A percentile compares a stretch with the other conserved stretches of the same genome.
Evolutionary conservation across 1,284 basidiomycete species (phyloP).

Genomic region (Uromyces viciae-fabae): DNA sequence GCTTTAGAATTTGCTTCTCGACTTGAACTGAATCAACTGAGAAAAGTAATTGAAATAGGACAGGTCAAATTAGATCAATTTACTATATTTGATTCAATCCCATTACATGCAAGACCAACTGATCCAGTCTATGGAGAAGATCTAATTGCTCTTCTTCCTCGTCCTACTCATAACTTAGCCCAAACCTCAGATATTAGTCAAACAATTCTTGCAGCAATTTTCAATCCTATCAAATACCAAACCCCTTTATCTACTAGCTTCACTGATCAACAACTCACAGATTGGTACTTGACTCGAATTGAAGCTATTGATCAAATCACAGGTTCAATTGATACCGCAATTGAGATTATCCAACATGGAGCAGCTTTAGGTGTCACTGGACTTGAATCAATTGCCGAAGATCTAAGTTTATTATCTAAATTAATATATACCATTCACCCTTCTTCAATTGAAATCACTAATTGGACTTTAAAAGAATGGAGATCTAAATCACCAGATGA

Average conservation of each 20-base stretch:
- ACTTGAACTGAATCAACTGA: constrained; percentile 14
- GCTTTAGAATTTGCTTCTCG: constrained; percentile 38
- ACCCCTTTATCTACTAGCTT: constrained; percentile 33
- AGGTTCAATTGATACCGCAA: constrained; percentile 73
- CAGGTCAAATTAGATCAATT: neutral
- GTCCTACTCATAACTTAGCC: neutral
- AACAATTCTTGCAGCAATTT: neutral
- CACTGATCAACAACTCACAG: constrained; percentile 59
- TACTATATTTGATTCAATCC: constrained; percentile 26
- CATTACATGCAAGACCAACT: constrained; percentile 38
- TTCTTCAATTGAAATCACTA: constrained; percentile 51
- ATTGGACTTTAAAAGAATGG: constrained; percentile 73
- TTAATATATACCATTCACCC: constrained; percentile 74
- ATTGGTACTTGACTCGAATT: constrained; percentile 72
- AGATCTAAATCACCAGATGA: constrained; percentile 63
- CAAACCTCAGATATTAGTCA: neutral
- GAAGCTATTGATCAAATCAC: constrained; percentile 64
- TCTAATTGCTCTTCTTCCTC: constrained; percentile 35
- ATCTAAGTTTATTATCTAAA: constrained; percentile 75
- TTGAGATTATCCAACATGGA: constrained; percentile 76
- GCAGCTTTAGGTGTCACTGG: constrained; percentile 72
- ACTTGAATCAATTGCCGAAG: constrained; percentile 80
- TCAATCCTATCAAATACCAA: neutral
- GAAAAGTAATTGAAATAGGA: neutral
- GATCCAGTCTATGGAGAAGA: constrained; percentile 37